A percentile compares a stretch with the other conserved stretches of the same genome.
Conservation (phyloP, 352 stramenopile species). For the Globisporangium emineosum region DNA sequence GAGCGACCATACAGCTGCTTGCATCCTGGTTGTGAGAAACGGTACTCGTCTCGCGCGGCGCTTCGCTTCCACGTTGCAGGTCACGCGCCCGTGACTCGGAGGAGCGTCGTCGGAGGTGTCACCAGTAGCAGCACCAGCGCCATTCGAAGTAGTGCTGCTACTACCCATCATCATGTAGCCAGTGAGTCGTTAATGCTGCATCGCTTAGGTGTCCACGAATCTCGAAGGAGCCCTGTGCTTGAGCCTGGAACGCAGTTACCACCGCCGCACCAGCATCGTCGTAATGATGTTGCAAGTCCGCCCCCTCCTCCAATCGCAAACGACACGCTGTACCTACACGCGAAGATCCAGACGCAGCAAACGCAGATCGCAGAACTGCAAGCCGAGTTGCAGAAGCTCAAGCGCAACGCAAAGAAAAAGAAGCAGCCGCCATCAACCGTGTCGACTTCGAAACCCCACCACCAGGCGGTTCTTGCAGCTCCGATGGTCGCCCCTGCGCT, state of each 20-base stretch:
- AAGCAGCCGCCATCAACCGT: too few relatives aligned
- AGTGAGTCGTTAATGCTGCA: background rate
- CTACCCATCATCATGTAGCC: too few relatives aligned
- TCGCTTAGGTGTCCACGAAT: background rate
- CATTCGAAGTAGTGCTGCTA: background rate
- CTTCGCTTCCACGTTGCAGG: constrained; percentile 53
- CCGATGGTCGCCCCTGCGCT: constrained; percentile 44
- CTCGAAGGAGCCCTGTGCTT: background rate
- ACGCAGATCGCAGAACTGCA: constrained; percentile 43
- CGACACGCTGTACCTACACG: constrained; percentile 20
- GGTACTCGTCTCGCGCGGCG: constrained; percentile 53
- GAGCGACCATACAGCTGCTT: constrained; percentile 67
- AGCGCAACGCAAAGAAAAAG: constrained; percentile 13
- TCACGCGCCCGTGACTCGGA: constrained; percentile 20
- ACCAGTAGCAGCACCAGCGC: background rate
- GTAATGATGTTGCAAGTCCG: background rate
- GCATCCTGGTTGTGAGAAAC: constrained; percentile 21
- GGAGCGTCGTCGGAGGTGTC: background rate
- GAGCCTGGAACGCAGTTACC: background rate
- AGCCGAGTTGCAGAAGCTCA: constrained; percentile 32
- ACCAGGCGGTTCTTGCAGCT: background rate
- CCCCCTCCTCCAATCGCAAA: background rate
- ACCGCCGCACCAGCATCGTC: background rate
- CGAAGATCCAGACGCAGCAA: constrained; percentile 41
- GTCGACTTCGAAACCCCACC: background rate